Base-by-base conservation (phyloP, 2,329 filamentous ascomycete species). In the Myrmaecium sp. region DNA sequence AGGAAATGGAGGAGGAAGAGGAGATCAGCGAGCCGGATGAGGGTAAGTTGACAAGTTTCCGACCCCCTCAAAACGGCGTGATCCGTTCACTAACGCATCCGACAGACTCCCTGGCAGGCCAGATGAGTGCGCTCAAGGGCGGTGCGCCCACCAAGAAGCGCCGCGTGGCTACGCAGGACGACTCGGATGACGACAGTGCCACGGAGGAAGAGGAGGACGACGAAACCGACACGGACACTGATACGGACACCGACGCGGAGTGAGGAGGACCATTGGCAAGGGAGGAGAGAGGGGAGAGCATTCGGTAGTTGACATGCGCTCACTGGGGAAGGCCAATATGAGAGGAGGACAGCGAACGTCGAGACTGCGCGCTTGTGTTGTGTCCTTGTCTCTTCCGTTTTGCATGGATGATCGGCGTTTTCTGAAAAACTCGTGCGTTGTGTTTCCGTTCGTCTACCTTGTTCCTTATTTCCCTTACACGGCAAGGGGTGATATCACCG, bases 21-120 rank as follows among this genome's bases (percentile, higher is more conserved):
- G 89, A 98, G 32, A 98, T 98, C 38, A 92, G 81, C 47, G 89
- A 98, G 51, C 89, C 91, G 18, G 89, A 95, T 36, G 89, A 98
- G 63, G 89, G 89, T 93, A 65, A 62, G 74, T 62, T 26, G 10
- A 21, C 14, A 20, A 14, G 17, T 22, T 15, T 27, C 21, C 24
- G 12, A 14, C n/a, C 23, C 23, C 26, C 22, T 16, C 18, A 14
- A 23, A 31, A 25, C 21, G 30, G 26, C 12, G 15, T 13, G 30
- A 10, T 5, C 17, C 28, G 24, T 24, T 27, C 15, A 30, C 43
- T 53, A 37, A 53, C 31, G 28, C 33, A 41, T 31, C 41, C 30
- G 28, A n/a, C 36, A 91, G 82, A 92, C 55, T 83, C 82, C 2
- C 64, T 94, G 38, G 84, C 83, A 25, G 83, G 83, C 33, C 81